These are phyloP conservation scores for Pythium coloratum DNA, from an alignment of 352 stramenopile species.

Conservation along the genomic window DNA sequence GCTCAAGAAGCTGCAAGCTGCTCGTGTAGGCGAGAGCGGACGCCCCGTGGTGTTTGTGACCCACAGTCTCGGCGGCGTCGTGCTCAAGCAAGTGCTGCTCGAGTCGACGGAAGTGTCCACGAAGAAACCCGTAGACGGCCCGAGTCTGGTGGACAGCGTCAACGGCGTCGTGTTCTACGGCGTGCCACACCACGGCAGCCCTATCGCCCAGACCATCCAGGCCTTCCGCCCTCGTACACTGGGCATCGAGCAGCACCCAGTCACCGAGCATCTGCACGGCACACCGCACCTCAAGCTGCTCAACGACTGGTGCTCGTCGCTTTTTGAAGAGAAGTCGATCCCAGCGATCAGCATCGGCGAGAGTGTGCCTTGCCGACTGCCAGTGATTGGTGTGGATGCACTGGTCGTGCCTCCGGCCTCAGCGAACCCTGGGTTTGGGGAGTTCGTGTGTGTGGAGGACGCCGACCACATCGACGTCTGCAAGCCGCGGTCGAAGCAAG, in stretches of 20 bases:
- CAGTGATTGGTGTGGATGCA: conserved; percentile 68
- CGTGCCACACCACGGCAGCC: conserved; percentile 79
- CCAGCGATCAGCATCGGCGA: conserved; percentile 69
- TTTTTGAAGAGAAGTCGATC: conserved; percentile 57
- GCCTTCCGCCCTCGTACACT: conserved; percentile 49
- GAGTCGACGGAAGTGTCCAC: conserved; percentile 31
- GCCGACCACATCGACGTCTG: conserved; percentile 78
- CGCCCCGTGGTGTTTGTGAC: conserved; percentile 84
- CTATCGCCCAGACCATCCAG: conserved; percentile 65
- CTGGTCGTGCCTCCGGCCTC: conserved; percentile 69
- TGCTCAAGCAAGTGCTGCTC: conserved; percentile 82
- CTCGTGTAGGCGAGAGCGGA: conserved; percentile 53
- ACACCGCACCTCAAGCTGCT: conserved; percentile 76
- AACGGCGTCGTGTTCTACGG: conserved; percentile 79
- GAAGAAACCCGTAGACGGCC: not conserved
- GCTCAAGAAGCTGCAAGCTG: conserved; percentile 54
- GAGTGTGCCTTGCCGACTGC: conserved; percentile 55
- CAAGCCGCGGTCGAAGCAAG: conserved; percentile 58
- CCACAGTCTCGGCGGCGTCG: conserved; percentile 79
- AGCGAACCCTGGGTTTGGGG: conserved; percentile 72
- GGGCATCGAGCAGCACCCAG: conserved; percentile 57
- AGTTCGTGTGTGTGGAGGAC: conserved; percentile 59
- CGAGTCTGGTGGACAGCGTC: conserved; percentile 55
- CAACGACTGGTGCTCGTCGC: conserved; percentile 67
- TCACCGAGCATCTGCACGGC: conserved; percentile 75